Evolutionary conservation across 345 rosid genomes (phyloP).

Genomic region (Carallia brachiata): DNA sequence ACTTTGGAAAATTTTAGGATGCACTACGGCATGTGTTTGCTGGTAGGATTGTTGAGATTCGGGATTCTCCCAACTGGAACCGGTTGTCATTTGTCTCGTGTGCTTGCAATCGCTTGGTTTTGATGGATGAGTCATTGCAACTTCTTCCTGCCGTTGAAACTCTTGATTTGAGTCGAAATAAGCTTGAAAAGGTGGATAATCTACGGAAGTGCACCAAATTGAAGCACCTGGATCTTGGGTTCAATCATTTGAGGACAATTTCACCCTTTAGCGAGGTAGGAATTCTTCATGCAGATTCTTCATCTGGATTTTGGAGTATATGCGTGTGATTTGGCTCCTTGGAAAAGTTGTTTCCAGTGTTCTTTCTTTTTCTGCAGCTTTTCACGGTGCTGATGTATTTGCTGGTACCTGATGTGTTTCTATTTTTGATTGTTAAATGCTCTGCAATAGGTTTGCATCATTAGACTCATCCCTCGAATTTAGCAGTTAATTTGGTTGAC

Average conservation of each 20-base stretch:
- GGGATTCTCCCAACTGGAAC: constrained; percentile 87
- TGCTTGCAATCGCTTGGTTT: constrained; percentile 74
- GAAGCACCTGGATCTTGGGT: constrained; percentile 94
- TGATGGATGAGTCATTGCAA: constrained; percentile 97
- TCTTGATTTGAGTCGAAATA: constrained; percentile 95
- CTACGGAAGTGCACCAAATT: constrained; percentile 72
- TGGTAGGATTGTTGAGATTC: constrained; percentile 84
- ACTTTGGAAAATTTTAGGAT: constrained; percentile 47
- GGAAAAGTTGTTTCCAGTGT: neutral
- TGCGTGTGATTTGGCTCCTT: neutral
- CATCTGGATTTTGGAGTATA: neutral
- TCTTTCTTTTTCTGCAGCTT: neutral
- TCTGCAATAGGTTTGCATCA: neutral
- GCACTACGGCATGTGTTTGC: constrained; percentile 93
- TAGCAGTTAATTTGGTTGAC: neutral
- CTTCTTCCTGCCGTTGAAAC: constrained; percentile 96
- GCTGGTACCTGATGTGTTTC: neutral
- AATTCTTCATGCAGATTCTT: neutral
- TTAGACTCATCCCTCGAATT: neutral
- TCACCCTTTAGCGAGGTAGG: constrained; percentile 76
- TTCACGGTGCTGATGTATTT: neutral
- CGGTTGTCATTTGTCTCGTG: constrained; percentile 79
- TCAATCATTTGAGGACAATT: constrained; percentile 74
- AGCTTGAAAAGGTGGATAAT: constrained; percentile 85
- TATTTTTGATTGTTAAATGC: neutral